phyloP scores from a whole-genome alignment of 1,284 basidiomycete species.

The Prillingera fragicola region DNA sequence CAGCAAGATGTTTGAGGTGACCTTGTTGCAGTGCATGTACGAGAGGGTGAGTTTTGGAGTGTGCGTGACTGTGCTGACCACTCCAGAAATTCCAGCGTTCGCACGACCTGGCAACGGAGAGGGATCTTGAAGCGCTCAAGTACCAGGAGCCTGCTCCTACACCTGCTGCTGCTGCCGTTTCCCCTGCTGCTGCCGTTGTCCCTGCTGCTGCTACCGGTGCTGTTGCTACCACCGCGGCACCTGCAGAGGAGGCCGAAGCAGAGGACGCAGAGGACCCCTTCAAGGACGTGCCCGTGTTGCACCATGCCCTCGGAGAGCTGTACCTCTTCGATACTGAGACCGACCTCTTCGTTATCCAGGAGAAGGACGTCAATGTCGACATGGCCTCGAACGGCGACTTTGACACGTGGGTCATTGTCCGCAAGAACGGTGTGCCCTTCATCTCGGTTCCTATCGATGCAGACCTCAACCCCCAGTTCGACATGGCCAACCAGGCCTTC shows the following conservation, averaged over 20 bases:
- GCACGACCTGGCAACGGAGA: conserved; percentile 64
- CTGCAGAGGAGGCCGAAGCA: conserved; percentile 11
- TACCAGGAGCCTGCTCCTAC: conserved; percentile 34
- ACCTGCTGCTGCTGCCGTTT: neutral
- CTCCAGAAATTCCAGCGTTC: conserved; percentile 66
- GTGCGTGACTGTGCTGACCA: conserved; percentile 2
- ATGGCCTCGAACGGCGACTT: conserved; percentile 58
- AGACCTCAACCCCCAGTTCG: conserved; percentile 58
- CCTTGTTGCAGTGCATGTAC: conserved; percentile 89
- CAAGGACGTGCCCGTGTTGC: conserved; percentile 44
- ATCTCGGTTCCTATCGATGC: conserved; percentile 48
- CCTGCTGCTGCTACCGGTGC: neutral
- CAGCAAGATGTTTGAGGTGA: conserved; percentile 81
- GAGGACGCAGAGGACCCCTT: conserved; percentile 37
- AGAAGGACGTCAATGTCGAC: conserved; percentile 59
- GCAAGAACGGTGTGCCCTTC: conserved; percentile 40
- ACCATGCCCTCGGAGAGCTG: conserved; percentile 50
- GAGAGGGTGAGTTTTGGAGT: conserved; percentile 53
- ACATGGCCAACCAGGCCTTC: conserved; percentile 55
- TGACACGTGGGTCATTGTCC: conserved; percentile 49
- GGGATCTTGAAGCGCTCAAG: conserved; percentile 68
- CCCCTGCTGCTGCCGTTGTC: neutral
- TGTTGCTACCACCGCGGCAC: neutral
- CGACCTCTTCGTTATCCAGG: conserved; percentile 68
- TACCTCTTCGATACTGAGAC: conserved; percentile 67